These are phyloP conservation scores for Scleroderma bovista DNA, from an alignment of 768 basidiomycete species.

Conservation along the genomic window DNA sequence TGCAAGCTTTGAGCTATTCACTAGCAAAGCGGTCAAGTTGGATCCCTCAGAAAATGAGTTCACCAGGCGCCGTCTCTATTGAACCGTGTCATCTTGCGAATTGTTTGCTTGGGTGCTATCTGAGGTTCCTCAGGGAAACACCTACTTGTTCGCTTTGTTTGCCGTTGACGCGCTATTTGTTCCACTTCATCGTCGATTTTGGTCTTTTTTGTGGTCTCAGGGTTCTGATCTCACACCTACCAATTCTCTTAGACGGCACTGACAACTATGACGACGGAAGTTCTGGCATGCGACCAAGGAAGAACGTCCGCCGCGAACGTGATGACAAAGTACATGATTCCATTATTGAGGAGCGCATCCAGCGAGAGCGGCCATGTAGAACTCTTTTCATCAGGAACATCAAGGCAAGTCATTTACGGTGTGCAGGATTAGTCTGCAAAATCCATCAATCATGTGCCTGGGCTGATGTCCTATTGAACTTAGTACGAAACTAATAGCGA, in stretches of 20 bases:
- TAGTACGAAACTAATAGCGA: slow-evolving; percentile 89
- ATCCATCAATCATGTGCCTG: slow-evolving; percentile 5
- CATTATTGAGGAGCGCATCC: slow-evolving; percentile 90
- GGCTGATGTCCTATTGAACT: slow-evolving; percentile 8
- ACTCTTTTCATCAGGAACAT: slow-evolving; percentile 97
- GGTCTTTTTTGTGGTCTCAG: slow-evolving; percentile 43
- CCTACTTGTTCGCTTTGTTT: slow-evolving; percentile 12
- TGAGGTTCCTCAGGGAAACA: slow-evolving; percentile 20
- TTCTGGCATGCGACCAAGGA: slow-evolving; percentile 38
- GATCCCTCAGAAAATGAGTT: slow-evolving; percentile 28
- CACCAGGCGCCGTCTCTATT: slow-evolving; percentile 13
- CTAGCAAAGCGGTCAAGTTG: slow-evolving; percentile 42
- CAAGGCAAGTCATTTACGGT: slow-evolving; percentile 63
- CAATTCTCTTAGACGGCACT: slow-evolving; percentile 56
- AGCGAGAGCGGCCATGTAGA: slow-evolving; percentile 90
- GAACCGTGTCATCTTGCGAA: slow-evolving; percentile 13
- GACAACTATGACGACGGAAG: slow-evolving; percentile 55
- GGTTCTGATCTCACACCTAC: slow-evolving; percentile 36
- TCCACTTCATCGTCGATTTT: slow-evolving; percentile 37
- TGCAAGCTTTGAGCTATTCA: slow-evolving; percentile 44
- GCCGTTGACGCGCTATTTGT: slow-evolving; percentile 39
- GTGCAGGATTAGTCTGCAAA: slow-evolving; percentile 8
- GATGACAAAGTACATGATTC: slow-evolving; percentile 89
- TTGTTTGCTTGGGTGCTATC: slow-evolving; percentile 10
- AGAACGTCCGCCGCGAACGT: slow-evolving; percentile 62